Percentiles rank a stretch among this genome's conserved stretches.
Conservation (phyloP, 140 eudicot genomes). For the Anethum foeniculum region DNA sequence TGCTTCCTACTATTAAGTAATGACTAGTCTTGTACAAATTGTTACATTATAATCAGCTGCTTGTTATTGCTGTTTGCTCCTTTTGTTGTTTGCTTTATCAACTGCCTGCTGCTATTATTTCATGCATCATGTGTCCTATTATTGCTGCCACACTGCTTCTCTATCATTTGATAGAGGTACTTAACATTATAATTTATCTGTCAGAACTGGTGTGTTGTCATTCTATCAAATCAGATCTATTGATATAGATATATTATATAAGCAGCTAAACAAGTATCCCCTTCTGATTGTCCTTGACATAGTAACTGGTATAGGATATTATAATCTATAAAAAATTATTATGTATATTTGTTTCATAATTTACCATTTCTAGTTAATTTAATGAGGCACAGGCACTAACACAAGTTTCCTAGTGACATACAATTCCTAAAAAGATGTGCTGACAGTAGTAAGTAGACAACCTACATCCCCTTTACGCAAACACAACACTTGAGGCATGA, state of each 20-base stretch:
- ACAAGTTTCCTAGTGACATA: too few relatives aligned
- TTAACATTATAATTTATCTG: background rate
- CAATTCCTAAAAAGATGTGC: too few relatives aligned
- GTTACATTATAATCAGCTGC: background rate
- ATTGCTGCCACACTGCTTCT: background rate
- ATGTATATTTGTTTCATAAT: too few relatives aligned
- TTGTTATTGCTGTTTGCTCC: background rate
- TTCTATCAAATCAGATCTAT: background rate
- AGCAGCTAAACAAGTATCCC: too few relatives aligned
- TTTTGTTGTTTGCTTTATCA: background rate
- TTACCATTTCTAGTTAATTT: background rate
- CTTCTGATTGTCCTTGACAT: too few relatives aligned
- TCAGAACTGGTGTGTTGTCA: background rate
- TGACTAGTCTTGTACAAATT: background rate
- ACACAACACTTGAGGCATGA: background rate
- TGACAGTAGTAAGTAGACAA: too few relatives aligned
- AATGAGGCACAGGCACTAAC: background rate
- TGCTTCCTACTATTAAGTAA: background rate
- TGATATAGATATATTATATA: too few relatives aligned
- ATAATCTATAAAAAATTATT: too few relatives aligned
- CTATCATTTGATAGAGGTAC: background rate
- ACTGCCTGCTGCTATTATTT: background rate
- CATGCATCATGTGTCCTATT: background rate
- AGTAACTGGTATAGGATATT: too few relatives aligned
- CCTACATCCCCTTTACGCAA: too few relatives aligned